Conservation (phyloP, 2,329 filamentous ascomycete species). For the Drechslerella dactyloides region DNA sequence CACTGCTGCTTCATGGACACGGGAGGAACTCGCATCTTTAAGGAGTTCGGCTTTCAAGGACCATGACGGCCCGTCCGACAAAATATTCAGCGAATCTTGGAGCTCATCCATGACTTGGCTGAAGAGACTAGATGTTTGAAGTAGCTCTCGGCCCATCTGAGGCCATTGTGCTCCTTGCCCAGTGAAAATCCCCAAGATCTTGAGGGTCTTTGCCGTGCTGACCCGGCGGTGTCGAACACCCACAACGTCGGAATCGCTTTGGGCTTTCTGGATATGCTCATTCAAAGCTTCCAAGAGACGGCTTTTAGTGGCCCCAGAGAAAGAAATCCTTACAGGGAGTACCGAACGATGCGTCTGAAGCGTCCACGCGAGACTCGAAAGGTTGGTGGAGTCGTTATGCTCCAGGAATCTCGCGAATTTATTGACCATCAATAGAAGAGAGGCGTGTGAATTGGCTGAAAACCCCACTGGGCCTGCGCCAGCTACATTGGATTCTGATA, state of each 20-base stretch:
- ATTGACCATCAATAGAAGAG: too few relatives aligned
- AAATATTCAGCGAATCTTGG: constrained; percentile 1
- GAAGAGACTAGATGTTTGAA: constrained; percentile 42
- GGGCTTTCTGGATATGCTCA: background rate
- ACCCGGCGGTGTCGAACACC: background rate
- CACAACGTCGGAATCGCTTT: background rate
- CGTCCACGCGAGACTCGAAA: too few relatives aligned
- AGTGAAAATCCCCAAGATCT: constrained; percentile 57
- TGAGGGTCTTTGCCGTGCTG: background rate
- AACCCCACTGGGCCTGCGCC: too few relatives aligned
- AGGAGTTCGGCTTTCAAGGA: background rate
- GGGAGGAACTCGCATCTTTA: background rate
- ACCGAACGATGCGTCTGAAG: too few relatives aligned
- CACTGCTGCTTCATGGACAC: constrained; percentile 57
- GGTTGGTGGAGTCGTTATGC: too few relatives aligned
- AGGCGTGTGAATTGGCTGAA: too few relatives aligned
- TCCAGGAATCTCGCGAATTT: too few relatives aligned
- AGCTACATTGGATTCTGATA: too few relatives aligned
- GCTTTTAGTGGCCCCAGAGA: too few relatives aligned
- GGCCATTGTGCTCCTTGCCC: constrained; percentile 62
- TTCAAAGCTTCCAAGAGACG: too few relatives aligned
- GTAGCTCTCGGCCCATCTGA: constrained; percentile 59
- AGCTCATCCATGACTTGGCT: background rate
- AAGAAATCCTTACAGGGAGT: too few relatives aligned
- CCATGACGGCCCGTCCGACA: constrained; percentile 4